Evolutionary conservation across 768 basidiomycete species (phyloP).

Genomic region (Fomitopsis pulvina): DNA sequence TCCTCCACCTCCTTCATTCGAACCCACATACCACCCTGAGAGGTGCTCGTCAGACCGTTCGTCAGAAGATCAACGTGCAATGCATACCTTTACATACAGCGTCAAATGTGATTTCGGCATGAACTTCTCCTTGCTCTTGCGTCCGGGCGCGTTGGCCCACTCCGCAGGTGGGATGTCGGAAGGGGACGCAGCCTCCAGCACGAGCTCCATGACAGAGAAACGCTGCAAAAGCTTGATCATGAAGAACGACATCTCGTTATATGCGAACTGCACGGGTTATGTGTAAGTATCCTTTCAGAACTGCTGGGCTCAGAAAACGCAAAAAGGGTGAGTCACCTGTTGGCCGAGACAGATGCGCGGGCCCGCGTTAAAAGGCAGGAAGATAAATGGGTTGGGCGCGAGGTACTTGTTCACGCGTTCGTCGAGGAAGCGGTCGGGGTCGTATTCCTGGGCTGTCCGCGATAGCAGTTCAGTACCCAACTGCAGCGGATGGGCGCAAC

Average conservation of each 20-base stretch:
- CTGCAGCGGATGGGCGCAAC: constrained; percentile 23
- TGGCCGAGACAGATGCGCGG: constrained; percentile 59
- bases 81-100: constrained; percentile 30
- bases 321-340: constrained; percentile 22
- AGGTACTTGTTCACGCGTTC: constrained; percentile 46
- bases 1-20: constrained; percentile 18
- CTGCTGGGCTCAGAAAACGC: neutral
- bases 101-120: constrained; percentile 34
- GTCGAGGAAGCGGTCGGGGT: constrained; percentile 63
- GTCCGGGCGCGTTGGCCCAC: constrained; percentile 27
- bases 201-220: constrained; percentile 36
- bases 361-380: constrained; percentile 63
- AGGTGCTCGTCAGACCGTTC: neutral
- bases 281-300: neutral
- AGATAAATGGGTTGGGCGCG: constrained; percentile 58
- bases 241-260: constrained; percentile 49
- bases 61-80: neutral
- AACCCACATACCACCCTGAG: constrained; percentile 24
- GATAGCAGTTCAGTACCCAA: neutral
- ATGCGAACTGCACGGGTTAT: constrained; percentile 35
- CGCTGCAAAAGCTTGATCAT: constrained; percentile 45
- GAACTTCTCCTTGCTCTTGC: constrained; percentile 36
- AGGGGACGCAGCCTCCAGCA: constrained; percentile 28
- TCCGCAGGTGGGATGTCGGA: constrained; percentile 24
- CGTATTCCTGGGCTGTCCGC: constrained; percentile 36